These are phyloP conservation scores for Cronartium quercuum DNA, from an alignment of 1,284 basidiomycete species.

Conservation along the genomic window DNA sequence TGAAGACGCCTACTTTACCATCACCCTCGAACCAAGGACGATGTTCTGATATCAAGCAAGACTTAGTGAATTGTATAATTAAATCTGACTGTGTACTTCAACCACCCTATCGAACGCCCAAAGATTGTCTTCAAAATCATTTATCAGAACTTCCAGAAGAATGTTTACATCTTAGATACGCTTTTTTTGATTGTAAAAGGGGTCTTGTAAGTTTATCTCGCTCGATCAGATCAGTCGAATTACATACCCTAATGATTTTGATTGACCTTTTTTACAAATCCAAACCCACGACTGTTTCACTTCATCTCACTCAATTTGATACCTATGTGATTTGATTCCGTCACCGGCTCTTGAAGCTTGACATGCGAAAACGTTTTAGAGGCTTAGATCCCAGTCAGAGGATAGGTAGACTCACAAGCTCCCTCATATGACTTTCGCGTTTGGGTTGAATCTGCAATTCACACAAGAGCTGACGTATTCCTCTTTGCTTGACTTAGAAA, in stretches of 20 bases:
- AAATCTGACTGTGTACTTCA: conserved; percentile 75
- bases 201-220: conserved; percentile 62
- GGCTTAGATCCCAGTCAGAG: conserved; percentile 50
- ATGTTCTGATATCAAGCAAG: conserved; percentile 64
- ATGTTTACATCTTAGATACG: conserved; percentile 66
- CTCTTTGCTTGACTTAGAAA: too few relatives aligned
- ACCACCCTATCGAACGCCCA: conserved; percentile 61
- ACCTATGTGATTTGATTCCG: too few relatives aligned
- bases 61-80: conserved; percentile 70
- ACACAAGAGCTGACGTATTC: too few relatives aligned
- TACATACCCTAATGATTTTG: neutral
- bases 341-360: conserved; percentile 55
- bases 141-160: conserved; percentile 65
- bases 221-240: neutral
- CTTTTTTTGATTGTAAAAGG: conserved; percentile 77
- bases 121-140: conserved; percentile 66
- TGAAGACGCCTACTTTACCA: neutral
- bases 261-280: neutral
- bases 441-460: too few relatives aligned
- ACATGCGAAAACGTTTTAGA: conserved; percentile 73
- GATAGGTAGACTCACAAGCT: neutral
- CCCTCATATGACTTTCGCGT: too few relatives aligned
- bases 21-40: conserved; percentile 45
- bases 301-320: neutral
- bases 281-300: neutral